These are phyloP conservation scores for Paracamarosporium sp. DNA, from an alignment of 2,329 filamentous ascomycete species.

Conservation along the genomic window DNA sequence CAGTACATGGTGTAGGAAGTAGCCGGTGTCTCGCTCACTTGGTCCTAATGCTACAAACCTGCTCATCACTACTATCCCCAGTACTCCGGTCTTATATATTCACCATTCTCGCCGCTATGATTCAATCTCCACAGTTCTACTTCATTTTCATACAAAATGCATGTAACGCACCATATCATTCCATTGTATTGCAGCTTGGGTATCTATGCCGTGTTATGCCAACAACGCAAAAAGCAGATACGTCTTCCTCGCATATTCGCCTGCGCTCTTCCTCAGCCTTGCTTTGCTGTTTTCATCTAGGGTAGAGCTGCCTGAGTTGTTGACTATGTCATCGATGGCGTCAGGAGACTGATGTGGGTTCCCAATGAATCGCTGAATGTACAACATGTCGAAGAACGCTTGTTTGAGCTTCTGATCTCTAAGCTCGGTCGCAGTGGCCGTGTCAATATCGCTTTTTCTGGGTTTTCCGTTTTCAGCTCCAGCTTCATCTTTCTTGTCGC, in stretches of 20 bases:
- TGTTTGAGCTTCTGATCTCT: constrained; percentile 43
- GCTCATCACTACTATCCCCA: no score
- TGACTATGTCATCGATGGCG: constrained; percentile 51
- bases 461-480: background rate
- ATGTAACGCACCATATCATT: no score
- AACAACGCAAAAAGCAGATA: constrained; percentile 82
- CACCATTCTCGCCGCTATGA: no score
- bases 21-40: no score
- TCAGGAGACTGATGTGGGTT: background rate
- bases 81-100: no score
- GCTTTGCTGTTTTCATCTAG: constrained; percentile 58
- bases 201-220: constrained; percentile 4
- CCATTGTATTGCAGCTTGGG: background rate
- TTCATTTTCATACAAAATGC: no score
- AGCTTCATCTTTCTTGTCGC: constrained; percentile 13
- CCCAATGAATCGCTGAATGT: constrained; percentile 45
- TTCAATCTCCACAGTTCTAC: no score
- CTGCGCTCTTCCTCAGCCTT: constrained; percentile 66
- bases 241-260: constrained; percentile 84
- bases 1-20: no score
- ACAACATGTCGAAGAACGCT: constrained; percentile 52
- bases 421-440: constrained; percentile 16
- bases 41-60: no score
- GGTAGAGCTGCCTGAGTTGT: constrained; percentile 55
- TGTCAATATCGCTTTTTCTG: background rate